These are phyloP conservation scores for Yamadazyma friedrichii DNA, from an alignment of 1,139 yeast genomes.

Conservation along the genomic window DNA sequence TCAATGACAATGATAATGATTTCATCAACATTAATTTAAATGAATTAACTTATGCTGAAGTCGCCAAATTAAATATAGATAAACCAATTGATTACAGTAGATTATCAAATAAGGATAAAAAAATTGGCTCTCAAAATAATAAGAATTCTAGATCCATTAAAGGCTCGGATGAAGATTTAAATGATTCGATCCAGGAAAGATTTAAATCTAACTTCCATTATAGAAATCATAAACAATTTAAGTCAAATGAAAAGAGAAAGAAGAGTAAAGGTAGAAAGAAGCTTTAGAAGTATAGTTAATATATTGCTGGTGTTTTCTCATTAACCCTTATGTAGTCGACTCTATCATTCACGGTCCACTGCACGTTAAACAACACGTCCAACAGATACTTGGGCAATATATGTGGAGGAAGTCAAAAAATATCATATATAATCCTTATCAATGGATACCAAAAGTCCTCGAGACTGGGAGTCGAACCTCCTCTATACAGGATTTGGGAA, in stretches of 20 bases:
- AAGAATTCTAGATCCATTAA: neutral
- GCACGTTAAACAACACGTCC: too few species aligned
- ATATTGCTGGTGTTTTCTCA: too few species aligned
- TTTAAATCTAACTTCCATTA: constrained; percentile 21
- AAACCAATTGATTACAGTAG: constrained; percentile 10
- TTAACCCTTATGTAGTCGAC: too few species aligned
- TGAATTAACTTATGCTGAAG: constrained; percentile 46
- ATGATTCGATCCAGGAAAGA: constrained; percentile 15
- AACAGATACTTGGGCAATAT: too few species aligned
- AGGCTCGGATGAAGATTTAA: constrained; percentile 9
- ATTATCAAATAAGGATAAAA: too few species aligned
- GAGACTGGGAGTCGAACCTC: neutral
- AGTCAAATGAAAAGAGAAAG: constrained; percentile 15
- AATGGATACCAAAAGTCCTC: neutral
- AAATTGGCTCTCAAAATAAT: too few species aligned
- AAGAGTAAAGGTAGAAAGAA: constrained; percentile 2
- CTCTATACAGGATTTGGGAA: constrained; percentile 1
- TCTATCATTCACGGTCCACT: too few species aligned
- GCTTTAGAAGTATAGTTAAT: too few species aligned
- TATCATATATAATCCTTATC: constrained; percentile 1
- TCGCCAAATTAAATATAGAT: constrained; percentile 31
- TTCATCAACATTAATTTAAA: constrained; percentile 38
- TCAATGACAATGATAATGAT: constrained; percentile 28
- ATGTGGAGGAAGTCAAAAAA: too few species aligned
- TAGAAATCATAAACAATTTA: constrained; percentile 19